Conservation (phyloP, 2,329 filamentous ascomycete genomes). For the Ophiostoma montium region DNA sequence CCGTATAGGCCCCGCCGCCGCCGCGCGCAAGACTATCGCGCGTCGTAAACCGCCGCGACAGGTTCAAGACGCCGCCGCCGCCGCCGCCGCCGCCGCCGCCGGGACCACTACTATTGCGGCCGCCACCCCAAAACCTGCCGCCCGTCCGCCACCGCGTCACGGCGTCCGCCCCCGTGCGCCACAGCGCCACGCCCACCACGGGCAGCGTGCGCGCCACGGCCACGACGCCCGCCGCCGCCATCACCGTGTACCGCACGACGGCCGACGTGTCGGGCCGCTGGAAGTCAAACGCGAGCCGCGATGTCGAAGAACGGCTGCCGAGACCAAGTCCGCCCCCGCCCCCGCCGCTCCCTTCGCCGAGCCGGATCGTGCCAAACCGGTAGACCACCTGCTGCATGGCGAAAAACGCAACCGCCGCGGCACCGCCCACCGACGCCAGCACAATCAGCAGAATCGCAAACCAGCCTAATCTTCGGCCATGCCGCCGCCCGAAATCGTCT, state of each 20-base stretch:
- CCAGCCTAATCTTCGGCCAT: conserved; percentile 55
- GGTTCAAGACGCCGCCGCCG: conserved; percentile 30
- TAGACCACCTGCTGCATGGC: conserved; percentile 73
- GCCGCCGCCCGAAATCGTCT: conserved; percentile 55
- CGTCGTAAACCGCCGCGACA: conserved; percentile 63
- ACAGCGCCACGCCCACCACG: conserved; percentile 56
- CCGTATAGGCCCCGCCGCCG: conserved; percentile 73
- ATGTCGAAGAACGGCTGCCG: too few species aligned
- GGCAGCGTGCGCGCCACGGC: conserved; percentile 51
- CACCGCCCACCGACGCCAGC: conserved; percentile 56
- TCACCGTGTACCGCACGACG: conserved; percentile 72
- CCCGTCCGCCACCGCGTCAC: conserved; percentile 29
- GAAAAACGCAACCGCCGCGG: conserved; percentile 65
- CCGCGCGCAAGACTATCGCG: conserved; percentile 79
- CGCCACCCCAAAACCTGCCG: conserved; percentile 22
- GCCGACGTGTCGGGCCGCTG: too few species aligned
- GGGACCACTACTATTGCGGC: conserved; percentile 27
- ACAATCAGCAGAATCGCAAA: conserved; percentile 65
- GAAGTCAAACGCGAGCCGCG: neutral
- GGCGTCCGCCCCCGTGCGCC: conserved; percentile 45
- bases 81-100: conserved; percentile 26
- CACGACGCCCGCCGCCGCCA: conserved; percentile 50
- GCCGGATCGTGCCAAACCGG: conserved; percentile 83
- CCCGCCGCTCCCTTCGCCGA: conserved; percentile 49
- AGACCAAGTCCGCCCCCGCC: too few species aligned